Evolutionary conservation across 2,329 filamentous ascomycete genomes (phyloP), one percentile per base, ranked within the genome.

Genomic region (Incumbomyces delicatus): DNA sequence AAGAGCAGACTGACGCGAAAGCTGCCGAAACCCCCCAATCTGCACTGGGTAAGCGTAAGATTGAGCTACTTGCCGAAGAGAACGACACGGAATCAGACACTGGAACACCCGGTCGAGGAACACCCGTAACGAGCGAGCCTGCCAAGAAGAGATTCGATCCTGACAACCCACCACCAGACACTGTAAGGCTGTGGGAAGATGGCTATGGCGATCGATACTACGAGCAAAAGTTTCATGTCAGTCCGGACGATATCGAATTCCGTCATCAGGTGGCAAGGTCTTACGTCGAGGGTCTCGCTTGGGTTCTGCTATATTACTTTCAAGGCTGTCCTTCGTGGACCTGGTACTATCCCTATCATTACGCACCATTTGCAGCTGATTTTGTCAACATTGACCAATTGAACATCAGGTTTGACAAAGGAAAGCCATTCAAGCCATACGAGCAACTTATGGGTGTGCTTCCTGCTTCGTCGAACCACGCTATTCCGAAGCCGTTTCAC

Each of bases 311-410:
- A 31, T 98, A 98, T 67, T 98, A 98, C 64, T 95, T 95, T 65
- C 92, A 98, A 66, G 92, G 92, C 20, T 98, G 92, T 59, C 88
- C 92, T 17, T 95, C 88, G 0, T 98, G 94, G 92, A 94, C 90
- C 44, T 98, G 92, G 92, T 98, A 92, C 64, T 98, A 95, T 61
- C 92, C 92, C 0, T 94, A 96, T 61, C 92, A 98, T 63, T 98
- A 98, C 62, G 94, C 92, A 1, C 92, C 94, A 2, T 98, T 98
- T 62, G 92, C 92, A 2, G 85, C 88, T 44, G 92, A 98, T 64
- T 98, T 98, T 64, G 82, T 85, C 49, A 82, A 89, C 47, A 74
- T 98, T 38, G 78, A 75, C 44, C 81, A 87, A 56, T 80, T 95
- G 73, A 74, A 85, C 29, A 78, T 95, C 54, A 71, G 76, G 14